These are phyloP conservation scores for Aspergillus spinulosporus DNA, from an alignment of 2,329 filamentous ascomycete species.

Conservation along the genomic window DNA sequence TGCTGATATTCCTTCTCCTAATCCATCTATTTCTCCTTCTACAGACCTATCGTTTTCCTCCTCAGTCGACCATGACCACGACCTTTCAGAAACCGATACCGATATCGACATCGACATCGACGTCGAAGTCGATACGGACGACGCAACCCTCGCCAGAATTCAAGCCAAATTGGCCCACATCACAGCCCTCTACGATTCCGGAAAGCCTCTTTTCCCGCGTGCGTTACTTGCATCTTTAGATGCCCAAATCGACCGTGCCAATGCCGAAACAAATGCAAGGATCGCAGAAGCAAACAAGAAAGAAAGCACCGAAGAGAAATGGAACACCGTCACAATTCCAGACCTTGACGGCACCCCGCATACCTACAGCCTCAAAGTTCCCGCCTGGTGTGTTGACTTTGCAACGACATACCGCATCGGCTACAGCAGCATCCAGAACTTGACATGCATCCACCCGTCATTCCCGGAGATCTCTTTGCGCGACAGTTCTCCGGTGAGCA, in stretches of 20 bases:
- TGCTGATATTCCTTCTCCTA: neutral
- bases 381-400: constrained; percentile 19
- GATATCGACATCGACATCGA: neutral
- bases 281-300: neutral
- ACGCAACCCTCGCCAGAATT: constrained; percentile 13
- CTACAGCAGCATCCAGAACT: constrained; percentile 24
- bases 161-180: constrained; percentile 22
- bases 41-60: neutral
- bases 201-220: constrained; percentile 26
- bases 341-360: constrained; percentile 21
- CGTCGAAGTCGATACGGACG: neutral
- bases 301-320: neutral
- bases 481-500: constrained; percentile 20
- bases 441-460: constrained; percentile 17
- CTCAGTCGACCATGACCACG: neutral
- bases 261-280: constrained; percentile 7
- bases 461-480: constrained; percentile 17
- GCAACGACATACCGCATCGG: constrained; percentile 24
- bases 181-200: constrained; percentile 20
- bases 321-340: constrained; percentile 11
- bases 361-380: constrained; percentile 21
- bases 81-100: neutral
- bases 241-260: constrained; percentile 16
- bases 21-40: neutral
- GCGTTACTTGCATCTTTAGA: constrained; percentile 21